Conservation (phyloP, 495 filamentous ascomycete genomes). For the Pyrenula massariospora region DNA sequence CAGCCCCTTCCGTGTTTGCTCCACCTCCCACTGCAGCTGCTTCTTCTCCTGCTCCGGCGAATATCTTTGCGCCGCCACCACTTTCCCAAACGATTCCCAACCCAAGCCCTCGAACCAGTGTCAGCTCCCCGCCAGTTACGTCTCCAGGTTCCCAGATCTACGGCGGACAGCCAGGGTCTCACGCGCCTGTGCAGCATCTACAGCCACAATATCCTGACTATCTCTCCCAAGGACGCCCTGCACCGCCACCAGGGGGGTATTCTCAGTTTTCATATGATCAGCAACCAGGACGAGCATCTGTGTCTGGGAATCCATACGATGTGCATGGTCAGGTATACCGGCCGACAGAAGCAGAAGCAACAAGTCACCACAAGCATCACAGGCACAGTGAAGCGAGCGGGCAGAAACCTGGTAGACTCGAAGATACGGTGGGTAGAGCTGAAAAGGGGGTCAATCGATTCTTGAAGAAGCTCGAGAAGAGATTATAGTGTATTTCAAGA, state of each 20-base stretch:
- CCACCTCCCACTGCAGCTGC: neutral
- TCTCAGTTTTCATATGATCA: constrained; percentile 44
- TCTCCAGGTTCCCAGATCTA: constrained; percentile 14
- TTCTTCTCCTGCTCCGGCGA: neutral
- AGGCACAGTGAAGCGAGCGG: constrained; percentile 39
- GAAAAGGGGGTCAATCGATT: constrained; percentile 72
- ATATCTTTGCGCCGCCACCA: neutral
- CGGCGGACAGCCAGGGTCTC: constrained; percentile 8
- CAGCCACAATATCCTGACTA: constrained; percentile 20
- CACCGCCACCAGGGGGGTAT: constrained; percentile 32
- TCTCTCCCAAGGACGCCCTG: constrained; percentile 9
- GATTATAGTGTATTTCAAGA: constrained; percentile 53
- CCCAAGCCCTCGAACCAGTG: neutral
- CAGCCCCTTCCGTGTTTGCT: too few relatives aligned
- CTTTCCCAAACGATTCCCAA: neutral
- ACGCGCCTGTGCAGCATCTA: constrained; percentile 15
- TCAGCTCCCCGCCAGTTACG: constrained; percentile 3
- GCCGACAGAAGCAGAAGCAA: constrained; percentile 54
- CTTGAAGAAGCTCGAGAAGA: constrained; percentile 85
- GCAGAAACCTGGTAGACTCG: constrained; percentile 45
- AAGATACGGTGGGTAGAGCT: constrained; percentile 53
- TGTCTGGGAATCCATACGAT: constrained; percentile 37
- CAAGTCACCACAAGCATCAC: constrained; percentile 27
- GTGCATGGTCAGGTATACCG: constrained; percentile 70
- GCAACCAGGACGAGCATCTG: constrained; percentile 6